A percentile compares a stretch with the other conserved stretches of the same genome.
Evolutionary conservation across 2,329 filamentous ascomycete species (phyloP).

Genomic region (Colletotrichum sp.): DNA sequence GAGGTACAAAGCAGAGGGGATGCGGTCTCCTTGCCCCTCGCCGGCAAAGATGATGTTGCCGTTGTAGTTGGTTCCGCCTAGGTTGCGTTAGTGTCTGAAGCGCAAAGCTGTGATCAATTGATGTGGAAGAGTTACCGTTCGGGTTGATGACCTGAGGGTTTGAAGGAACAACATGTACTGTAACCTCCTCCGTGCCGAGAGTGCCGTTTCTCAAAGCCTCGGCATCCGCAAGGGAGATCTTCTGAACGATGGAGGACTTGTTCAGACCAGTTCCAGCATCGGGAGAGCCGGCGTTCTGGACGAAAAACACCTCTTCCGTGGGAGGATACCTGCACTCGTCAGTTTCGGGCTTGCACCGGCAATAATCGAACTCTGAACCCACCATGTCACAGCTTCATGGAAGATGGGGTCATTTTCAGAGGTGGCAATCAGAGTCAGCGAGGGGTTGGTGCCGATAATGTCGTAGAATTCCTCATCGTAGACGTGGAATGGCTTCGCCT

Average conservation of each 20-base stretch:
- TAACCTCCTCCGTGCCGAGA: slow-evolving; percentile 43
- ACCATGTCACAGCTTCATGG: slow-evolving; percentile 61
- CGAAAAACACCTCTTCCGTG: slow-evolving; percentile 60
- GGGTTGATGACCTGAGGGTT: slow-evolving; percentile 52
- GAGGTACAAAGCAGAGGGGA: slow-evolving; percentile 42
- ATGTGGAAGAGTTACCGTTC: slow-evolving; percentile 42
- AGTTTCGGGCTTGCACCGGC: accelerated
- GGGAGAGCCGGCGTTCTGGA: slow-evolving; percentile 52
- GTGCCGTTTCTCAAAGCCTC: slow-evolving; percentile 39
- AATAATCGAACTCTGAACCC: neutral
- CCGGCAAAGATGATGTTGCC: slow-evolving; percentile 53
- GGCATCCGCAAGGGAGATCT: slow-evolving; percentile 51
- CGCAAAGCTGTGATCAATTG: accelerated
- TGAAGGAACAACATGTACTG: slow-evolving; percentile 44
- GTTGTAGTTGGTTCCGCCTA: slow-evolving; percentile 55
- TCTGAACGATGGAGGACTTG: slow-evolving; percentile 56
- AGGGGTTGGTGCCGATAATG: slow-evolving; percentile 53
- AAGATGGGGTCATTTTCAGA: slow-evolving; percentile 51
- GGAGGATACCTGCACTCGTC: slow-evolving; percentile 31
- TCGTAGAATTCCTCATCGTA: slow-evolving; percentile 56
- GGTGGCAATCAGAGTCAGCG: slow-evolving; percentile 53
- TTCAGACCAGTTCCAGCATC: slow-evolving; percentile 54
- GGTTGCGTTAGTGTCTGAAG: neutral
- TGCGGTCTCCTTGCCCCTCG: slow-evolving; percentile 53
- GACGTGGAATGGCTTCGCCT: slow-evolving; percentile 44